Conservation (phyloP, 441 rosid genomes). For the Jatropha podagrica region DNA sequence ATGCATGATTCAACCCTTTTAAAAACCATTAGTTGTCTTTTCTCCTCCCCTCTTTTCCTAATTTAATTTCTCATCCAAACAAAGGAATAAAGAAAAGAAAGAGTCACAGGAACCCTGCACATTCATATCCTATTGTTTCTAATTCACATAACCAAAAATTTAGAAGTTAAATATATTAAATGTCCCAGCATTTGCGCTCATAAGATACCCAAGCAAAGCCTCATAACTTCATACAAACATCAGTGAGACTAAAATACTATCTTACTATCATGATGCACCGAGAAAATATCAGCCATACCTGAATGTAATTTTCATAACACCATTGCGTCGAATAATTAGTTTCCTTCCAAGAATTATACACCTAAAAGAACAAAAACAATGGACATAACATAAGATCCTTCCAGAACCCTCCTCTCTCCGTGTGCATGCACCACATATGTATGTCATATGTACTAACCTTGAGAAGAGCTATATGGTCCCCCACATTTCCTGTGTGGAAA, state of each 20-base stretch:
- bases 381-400: background rate
- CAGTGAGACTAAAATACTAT: background rate
- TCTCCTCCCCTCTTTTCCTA: background rate
- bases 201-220: background rate
- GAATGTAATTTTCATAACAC: constrained; percentile 99
- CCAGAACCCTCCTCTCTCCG: background rate
- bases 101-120: background rate
- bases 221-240: background rate
- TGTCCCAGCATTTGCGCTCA: background rate
- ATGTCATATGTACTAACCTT: constrained; percentile 53
- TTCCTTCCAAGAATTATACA: constrained; percentile 94
- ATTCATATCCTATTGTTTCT: background rate
- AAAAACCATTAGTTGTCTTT: background rate
- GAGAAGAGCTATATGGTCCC: constrained; percentile 92
- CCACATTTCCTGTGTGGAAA: constrained; percentile 91
- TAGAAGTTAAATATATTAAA: background rate
- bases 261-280: constrained; percentile 1
- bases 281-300: constrained; percentile 40
- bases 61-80: background rate
- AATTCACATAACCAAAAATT: background rate
- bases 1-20: no score
- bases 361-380: constrained; percentile 41
- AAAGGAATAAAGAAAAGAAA: background rate
- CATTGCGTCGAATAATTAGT: constrained; percentile 94
- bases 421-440: background rate